Conservation (phyloP, 169 alveolate species). For the Toxoplasma gondii region DNA sequence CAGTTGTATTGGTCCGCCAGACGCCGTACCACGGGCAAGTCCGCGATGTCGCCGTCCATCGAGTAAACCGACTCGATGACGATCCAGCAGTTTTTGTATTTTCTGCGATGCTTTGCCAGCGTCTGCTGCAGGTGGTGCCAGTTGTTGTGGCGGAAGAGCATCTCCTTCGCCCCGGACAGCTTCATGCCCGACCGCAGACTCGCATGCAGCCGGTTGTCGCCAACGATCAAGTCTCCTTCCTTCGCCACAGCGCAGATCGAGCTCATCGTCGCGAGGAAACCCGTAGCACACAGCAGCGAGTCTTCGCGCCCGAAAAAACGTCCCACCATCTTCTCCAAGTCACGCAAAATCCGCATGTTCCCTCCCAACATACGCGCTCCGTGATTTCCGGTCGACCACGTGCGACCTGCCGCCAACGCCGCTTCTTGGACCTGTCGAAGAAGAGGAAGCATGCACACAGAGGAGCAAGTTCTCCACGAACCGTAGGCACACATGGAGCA, state of each 20-base stretch:
- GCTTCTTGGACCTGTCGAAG: slow-evolving; percentile 73
- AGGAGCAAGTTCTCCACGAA: neutral
- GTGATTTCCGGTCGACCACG: slow-evolving; percentile 82
- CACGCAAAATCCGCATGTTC: slow-evolving; percentile 75
- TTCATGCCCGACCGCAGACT: slow-evolving; percentile 79
- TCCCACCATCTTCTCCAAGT: slow-evolving; percentile 76
- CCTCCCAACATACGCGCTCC: slow-evolving; percentile 86
- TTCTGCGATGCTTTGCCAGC: slow-evolving; percentile 71
- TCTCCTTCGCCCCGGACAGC: slow-evolving; percentile 77
- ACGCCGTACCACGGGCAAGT: slow-evolving; percentile 76
- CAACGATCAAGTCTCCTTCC: slow-evolving; percentile 71
- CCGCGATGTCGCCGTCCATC: slow-evolving; percentile 90
- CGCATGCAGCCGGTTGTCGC: slow-evolving; percentile 77
- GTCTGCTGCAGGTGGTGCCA: slow-evolving; percentile 73
- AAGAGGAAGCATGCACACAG: neutral
- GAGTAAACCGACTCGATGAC: slow-evolving; percentile 86
- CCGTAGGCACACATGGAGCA: neutral
- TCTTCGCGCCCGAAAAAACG: slow-evolving; percentile 79
- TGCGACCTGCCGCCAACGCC: slow-evolving; percentile 78
- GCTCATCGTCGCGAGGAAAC: slow-evolving; percentile 80
- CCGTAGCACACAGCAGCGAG: slow-evolving; percentile 78
- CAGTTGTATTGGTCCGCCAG: slow-evolving; percentile 78
- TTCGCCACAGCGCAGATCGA: slow-evolving; percentile 77
- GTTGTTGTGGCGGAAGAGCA: slow-evolving; percentile 80
- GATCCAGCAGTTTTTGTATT: slow-evolving; percentile 79